Base-by-base conservation (phyloP, 1,284 basidiomycete genomes). In the Pholiota adiposa region DNA sequence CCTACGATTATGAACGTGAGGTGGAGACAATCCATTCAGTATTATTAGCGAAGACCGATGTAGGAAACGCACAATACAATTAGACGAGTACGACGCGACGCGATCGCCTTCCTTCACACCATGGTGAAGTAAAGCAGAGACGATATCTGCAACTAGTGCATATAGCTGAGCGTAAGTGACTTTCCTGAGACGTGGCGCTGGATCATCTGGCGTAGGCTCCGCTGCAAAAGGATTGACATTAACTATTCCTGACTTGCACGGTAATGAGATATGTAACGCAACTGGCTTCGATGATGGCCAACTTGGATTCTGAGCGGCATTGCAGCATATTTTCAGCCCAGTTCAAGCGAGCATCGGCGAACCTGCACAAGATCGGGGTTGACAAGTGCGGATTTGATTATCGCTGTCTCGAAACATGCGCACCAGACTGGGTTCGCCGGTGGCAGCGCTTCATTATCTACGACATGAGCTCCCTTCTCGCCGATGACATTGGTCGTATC, bases 271-370 rank as follows among this genome's bases (percentile, higher is more conserved):
- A 62, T 59, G 54, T 61, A 53, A 80, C 65, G 84, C 70, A 75
- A 88, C 89, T 87, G 61, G 84, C 83, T 79, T 93, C 86, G 54
- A 95, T 83, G 62, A 95, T 78, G 1, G 93, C 93, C n/a, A 84
- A 72, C 69, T 88, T 87, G 56, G 82, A 77, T 8, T 78, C 72
- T 25, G 80, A 82, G 58, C 84, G 83, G 67, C 80, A 83, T 36
- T 79, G 79, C 27, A 96, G 79, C 81, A 93, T 87, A 72, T 96
- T 96, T 78, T 96, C 92, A 40, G 93, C 92, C 87, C 91, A 94
- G 72, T 95, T 95, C 56, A 95, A 73, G 40, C 75, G 77, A 0
- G 92, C 86, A 46, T 86, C 83, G 23, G 74, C 67, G 74, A 94
- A 79, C 77, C 77, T 79, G 66, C 53, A 60, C 49, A 44, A 59